Evolutionary conservation across 1,284 basidiomycete genomes (phyloP).

Genomic region (Thecaphora frezii): DNA sequence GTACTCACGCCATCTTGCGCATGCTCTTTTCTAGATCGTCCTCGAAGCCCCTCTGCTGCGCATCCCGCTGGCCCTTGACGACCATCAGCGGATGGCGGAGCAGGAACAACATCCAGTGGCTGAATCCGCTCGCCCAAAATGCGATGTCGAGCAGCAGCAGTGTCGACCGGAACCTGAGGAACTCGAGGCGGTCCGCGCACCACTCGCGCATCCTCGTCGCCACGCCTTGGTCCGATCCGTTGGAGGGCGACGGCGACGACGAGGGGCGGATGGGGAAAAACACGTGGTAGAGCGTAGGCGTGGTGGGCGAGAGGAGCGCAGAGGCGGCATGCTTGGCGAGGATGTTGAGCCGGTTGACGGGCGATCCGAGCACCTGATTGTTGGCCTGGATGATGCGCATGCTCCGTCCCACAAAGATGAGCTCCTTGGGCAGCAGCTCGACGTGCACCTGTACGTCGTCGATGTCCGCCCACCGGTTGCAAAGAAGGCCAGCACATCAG

Average conservation of each 20-base stretch:
- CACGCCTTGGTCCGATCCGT: conserved; percentile 4
- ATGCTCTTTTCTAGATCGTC: conserved; percentile 49
- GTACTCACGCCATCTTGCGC: conserved; percentile 39
- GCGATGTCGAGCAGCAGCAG: conserved; percentile 43
- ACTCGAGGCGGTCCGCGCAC: conserved; percentile 33
- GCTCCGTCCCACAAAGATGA: conserved; percentile 47
- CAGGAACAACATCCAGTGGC: conserved; percentile 30
- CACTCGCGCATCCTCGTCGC: conserved; percentile 20
- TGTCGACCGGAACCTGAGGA: conserved; percentile 39
- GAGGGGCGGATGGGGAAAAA: conserved; percentile 3
- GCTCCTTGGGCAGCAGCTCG: conserved; percentile 49
- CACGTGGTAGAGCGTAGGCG: conserved; percentile 34
- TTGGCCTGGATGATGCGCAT: conserved; percentile 54
- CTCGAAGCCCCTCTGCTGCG: conserved; percentile 42
- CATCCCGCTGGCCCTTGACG: conserved; percentile 16
- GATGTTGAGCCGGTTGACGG: conserved; percentile 54
- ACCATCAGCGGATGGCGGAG: conserved; percentile 18
- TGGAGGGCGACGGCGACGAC: too few relatives aligned
- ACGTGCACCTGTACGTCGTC: conserved; percentile 16
- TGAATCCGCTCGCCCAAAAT: conserved; percentile 25
- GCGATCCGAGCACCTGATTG: conserved; percentile 50
- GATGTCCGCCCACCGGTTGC: too few relatives aligned
- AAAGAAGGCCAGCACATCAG: too few relatives aligned
- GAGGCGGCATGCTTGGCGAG: conserved; percentile 49
- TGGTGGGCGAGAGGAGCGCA: conserved; percentile 34